A percentile compares a stretch with the other conserved stretches of the same genome.
Evolutionary conservation across 352 stramenopile species (phyloP).

Genomic region (Globisporangium okanoganense): DNA sequence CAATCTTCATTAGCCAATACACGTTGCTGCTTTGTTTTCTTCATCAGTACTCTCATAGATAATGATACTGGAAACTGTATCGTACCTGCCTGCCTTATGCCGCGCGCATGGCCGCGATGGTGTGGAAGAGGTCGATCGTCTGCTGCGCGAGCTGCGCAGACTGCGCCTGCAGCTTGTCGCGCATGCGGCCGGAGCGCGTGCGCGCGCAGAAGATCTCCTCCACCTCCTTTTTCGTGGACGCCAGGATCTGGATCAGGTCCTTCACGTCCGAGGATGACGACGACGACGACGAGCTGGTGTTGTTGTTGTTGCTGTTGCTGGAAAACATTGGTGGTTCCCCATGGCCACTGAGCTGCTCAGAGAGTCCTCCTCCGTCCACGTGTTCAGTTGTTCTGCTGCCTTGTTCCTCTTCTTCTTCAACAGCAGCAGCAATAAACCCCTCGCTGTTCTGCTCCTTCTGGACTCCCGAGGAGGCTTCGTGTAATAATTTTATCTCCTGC

Average conservation of each 20-base stretch:
- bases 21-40: too few species aligned
- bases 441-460: not conserved
- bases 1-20: too few species aligned
- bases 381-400: constrained; percentile 9
- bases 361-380: not conserved
- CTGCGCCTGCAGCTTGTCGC: constrained; percentile 63
- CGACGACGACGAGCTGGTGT: too few species aligned
- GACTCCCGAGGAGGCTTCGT: not conserved
- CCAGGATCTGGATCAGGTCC: constrained; percentile 60
- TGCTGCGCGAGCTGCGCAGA: constrained; percentile 54
- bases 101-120: constrained; percentile 42
- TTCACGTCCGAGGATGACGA: constrained; percentile 40
- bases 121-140: constrained; percentile 63
- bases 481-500: not conserved
- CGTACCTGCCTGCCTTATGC: not conserved
- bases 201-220: constrained; percentile 44
- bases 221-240: constrained; percentile 34
- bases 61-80: too few species aligned
- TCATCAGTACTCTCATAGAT: too few species aligned
- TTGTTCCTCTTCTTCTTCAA: not conserved
- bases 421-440: not conserved
- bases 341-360: constrained; percentile 4
- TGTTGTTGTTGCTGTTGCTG: not conserved
- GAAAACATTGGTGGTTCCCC: constrained; percentile 27
- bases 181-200: constrained; percentile 58